Conservation (phyloP, 2,329 filamentous ascomycete genomes). For the Epichloe amarillans region DNA sequence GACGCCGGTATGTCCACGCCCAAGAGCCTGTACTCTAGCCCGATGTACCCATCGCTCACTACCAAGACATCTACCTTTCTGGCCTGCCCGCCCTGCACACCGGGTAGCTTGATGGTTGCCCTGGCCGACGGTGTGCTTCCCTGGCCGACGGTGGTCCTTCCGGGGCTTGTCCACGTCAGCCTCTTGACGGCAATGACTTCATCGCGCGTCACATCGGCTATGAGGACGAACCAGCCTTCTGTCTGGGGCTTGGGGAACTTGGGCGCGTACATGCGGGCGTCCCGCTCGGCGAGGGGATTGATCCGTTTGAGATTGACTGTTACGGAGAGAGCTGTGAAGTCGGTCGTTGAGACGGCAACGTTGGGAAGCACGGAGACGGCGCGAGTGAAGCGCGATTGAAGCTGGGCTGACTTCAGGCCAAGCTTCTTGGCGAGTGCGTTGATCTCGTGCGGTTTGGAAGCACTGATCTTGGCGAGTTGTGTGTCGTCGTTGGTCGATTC, state of each 20-base stretch:
- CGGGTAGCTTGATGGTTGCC: conserved; percentile 48
- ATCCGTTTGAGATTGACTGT: conserved; percentile 50
- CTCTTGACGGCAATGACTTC: conserved; percentile 81
- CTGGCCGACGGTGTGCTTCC: conserved; percentile 38
- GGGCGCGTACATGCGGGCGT: conserved; percentile 72
- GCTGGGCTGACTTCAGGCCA: conserved; percentile 29
- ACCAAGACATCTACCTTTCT: conserved; percentile 62
- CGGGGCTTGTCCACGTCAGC: conserved; percentile 50
- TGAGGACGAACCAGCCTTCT: conserved; percentile 81
- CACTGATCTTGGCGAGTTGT: conserved; percentile 29
- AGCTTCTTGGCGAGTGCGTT: conserved; percentile 37
- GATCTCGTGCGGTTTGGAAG: conserved; percentile 21
- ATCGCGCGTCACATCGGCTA: conserved; percentile 53
- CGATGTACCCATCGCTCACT: conserved; percentile 78
- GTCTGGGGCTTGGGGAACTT: conserved; percentile 88
- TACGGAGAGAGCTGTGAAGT: conserved; percentile 49
- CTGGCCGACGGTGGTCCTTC: conserved; percentile 19
- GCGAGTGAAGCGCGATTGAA: conserved; percentile 38
- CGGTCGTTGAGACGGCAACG: conserved; percentile 46
- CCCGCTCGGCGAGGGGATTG: conserved; percentile 50
- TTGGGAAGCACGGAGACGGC: conserved; percentile 56
- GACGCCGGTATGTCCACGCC: conserved; percentile 38
- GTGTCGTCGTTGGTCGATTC: conserved; percentile 28
- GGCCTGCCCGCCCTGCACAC: conserved; percentile 27
- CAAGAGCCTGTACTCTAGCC: conserved; percentile 44